Evolutionary conservation across 2,329 filamentous ascomycete genomes (phyloP).

Genomic region (Pyrenophora tritici-repentis): DNA sequence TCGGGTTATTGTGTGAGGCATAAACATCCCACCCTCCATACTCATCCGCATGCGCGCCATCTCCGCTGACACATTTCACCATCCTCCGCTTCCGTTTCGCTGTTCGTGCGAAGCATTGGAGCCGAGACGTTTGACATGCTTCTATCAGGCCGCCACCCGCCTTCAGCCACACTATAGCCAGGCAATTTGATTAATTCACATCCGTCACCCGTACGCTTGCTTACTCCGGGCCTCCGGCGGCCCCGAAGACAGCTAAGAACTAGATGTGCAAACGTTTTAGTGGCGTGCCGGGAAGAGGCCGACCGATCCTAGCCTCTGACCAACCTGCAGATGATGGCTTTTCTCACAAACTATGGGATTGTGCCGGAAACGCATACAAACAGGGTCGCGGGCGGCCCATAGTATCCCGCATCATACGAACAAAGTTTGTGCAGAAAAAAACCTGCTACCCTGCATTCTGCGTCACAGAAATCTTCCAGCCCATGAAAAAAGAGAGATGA

Average conservation of each 20-base stretch:
- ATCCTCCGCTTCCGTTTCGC: constrained; percentile 5
- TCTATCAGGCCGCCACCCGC: background rate
- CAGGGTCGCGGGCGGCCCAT: background rate
- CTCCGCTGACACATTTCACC: constrained; percentile 11
- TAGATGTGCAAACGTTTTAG: background rate
- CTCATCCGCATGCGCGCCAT: constrained; percentile 3
- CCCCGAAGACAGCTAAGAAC: background rate
- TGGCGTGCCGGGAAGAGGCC: constrained; percentile 3
- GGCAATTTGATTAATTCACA: background rate
- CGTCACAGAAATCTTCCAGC: constrained; percentile 5
- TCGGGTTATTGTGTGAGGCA: background rate
- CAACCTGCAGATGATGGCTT: constrained; percentile 7
- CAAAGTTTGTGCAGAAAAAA: background rate
- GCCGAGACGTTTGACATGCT: constrained; percentile 6
- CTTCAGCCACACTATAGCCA: background rate
- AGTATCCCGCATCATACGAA: background rate
- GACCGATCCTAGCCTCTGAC: constrained; percentile 7
- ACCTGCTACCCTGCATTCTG: constrained; percentile 1
- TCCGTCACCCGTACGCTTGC: background rate
- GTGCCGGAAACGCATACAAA: constrained; percentile 7
- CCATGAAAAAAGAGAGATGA: background rate
- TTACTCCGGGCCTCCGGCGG: background rate
- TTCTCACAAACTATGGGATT: constrained; percentile 11
- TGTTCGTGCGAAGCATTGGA: constrained; percentile 1
- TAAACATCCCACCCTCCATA: background rate